Base-by-base conservation (phyloP, 2,329 filamentous ascomycete genomes). In the Cladosporium sp. region DNA sequence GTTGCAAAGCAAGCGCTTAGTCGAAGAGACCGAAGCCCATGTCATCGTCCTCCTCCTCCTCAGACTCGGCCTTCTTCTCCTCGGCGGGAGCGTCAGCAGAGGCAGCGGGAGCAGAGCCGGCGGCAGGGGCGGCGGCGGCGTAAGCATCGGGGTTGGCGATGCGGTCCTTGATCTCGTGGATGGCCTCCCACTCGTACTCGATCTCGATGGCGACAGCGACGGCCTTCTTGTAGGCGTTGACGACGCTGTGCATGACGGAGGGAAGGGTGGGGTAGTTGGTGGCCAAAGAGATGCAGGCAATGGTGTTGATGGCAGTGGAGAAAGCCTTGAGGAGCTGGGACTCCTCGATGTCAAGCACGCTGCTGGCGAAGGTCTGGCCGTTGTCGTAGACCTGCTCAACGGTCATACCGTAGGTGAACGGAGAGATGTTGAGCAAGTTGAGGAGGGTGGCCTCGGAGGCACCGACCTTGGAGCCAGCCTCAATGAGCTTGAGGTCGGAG, bases 351-450 rank as follows among this genome's bases (percentile, higher is more conserved):
- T 99, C 94, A 69, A 99, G 85, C 68, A 99, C 90, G 63, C 78
- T 80, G 65, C 91, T 78, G 65, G 85, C 82, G 86, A 99, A 99
- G 70, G 85, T 86, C 84, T 99, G 94, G 73, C 94, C 94, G 74
- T 93, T 81, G 81, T 99, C 92, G 85, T 99, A 99, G 78, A 99
- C 91, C 84, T 97, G 93, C 65, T 85, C 69, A 72, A 99, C 88
- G 77, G 88, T 89, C 89, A 99, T 95, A 83, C 94, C 94, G 83
- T 97, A 99, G 76, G 92, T 96, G 86, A 97, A 97, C 78, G 92
- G 92, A 69, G 94, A 97, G 85, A 99, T 99, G 88, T 97, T 97
- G 77, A 99, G 82, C 93, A 99, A 90, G 90, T 99, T 99, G 73
- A 99, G 88, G 69, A 99, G 86, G 74, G 93, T 96, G 69, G 94